A percentile compares a stretch with the other conserved stretches of the same genome.
phyloP scores from a whole-genome alignment of 768 basidiomycete species.

The Suillus discolor region DNA sequence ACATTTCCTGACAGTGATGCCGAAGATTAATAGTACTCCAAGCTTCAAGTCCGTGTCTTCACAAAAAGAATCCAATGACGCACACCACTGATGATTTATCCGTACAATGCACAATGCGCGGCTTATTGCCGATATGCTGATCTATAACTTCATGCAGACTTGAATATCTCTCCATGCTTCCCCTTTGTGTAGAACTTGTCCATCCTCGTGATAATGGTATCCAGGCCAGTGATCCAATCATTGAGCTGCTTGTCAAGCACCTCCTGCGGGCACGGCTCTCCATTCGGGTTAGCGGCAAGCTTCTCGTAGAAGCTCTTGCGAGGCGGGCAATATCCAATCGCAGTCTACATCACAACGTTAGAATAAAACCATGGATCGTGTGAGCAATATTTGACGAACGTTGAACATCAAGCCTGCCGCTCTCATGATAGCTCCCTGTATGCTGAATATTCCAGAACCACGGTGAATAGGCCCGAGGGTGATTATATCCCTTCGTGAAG shows the following conservation, averaged over 20 bases:
- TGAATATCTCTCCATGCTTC: slow-evolving; percentile 46
- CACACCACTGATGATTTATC: neutral
- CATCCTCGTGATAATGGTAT: slow-evolving; percentile 52
- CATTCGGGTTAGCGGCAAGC: slow-evolving; percentile 62
- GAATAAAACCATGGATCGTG: neutral
- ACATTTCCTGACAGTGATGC: neutral
- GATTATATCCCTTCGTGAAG: slow-evolving; percentile 81
- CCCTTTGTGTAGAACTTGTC: slow-evolving; percentile 57
- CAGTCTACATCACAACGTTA: slow-evolving; percentile 45
- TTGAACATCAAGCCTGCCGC: slow-evolving; percentile 7
- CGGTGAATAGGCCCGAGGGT: slow-evolving; percentile 5
- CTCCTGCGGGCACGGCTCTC: slow-evolving; percentile 47
- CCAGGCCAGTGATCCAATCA: slow-evolving; percentile 64
- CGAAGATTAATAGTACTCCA: neutral
- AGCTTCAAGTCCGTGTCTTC: neutral
- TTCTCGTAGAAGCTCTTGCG: slow-evolving; percentile 64
- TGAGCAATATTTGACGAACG: neutral
- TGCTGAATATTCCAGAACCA: neutral
- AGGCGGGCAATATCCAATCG: slow-evolving; percentile 61
- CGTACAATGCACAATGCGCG: neutral
- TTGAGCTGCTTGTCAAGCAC: slow-evolving; percentile 55
- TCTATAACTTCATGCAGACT: slow-evolving; percentile 1
- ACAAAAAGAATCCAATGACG: neutral
- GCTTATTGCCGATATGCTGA: neutral
- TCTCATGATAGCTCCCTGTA: slow-evolving; percentile 5